Conservation (phyloP, 305 asterid species). For the Nicotiana rustica region DNA sequence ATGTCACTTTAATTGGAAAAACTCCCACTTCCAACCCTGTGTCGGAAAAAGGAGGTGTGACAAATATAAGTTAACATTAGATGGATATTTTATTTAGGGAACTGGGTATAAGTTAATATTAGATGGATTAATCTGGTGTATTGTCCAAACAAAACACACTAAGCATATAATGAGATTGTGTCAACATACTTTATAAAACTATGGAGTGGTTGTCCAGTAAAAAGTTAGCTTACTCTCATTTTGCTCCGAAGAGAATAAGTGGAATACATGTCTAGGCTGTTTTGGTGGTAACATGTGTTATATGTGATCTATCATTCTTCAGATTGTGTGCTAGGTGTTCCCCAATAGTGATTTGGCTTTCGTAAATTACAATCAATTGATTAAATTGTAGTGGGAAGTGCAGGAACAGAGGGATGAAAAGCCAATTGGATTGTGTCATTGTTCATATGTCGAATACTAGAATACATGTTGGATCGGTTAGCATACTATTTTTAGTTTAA, state of each 20-base stretch:
- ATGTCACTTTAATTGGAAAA: too few species aligned
- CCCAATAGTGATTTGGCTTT: not conserved
- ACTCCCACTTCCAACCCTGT: too few species aligned
- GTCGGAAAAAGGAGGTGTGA: too few species aligned
- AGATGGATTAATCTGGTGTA: too few species aligned
- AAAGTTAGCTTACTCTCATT: constrained; percentile 1
- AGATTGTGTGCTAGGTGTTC: not conserved
- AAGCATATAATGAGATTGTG: not conserved
- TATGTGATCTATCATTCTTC: not conserved
- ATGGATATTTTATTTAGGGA: too few species aligned
- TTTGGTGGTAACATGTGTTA: not conserved
- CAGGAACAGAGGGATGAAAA: not conserved
- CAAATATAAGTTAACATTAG: too few species aligned
- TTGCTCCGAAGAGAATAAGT: constrained; percentile 4
- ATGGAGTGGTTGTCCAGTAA: not conserved
- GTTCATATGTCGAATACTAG: too few species aligned
- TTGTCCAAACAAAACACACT: not conserved
- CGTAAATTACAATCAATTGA: not conserved
- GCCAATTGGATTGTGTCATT: not conserved
- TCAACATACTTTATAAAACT: constrained; percentile 16
- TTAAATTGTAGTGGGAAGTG: not conserved
- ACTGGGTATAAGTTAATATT: too few species aligned
- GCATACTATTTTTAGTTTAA: too few species aligned
- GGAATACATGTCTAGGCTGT: not conserved
- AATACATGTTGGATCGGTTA: too few species aligned